A percentile compares a stretch with the other conserved stretches of the same genome.
Conservation (phyloP, 2,329 filamentous ascomycete genomes). For the Aureobasidium namibiae region DNA sequence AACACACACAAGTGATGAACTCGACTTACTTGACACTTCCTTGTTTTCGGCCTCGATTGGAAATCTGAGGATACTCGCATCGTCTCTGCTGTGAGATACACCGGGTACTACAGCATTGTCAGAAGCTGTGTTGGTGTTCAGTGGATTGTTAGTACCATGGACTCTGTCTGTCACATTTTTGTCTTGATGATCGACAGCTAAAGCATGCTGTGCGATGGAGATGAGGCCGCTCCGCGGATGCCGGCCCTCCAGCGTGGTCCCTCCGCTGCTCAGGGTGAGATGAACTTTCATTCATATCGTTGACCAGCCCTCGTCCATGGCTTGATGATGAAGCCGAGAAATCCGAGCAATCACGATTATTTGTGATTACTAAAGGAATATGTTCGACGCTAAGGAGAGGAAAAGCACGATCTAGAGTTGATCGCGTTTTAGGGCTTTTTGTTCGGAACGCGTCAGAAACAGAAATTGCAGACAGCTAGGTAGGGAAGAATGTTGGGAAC, state of each 20-base stretch:
- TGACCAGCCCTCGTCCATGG: neutral
- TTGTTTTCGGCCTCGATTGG: neutral
- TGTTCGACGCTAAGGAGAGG: neutral
- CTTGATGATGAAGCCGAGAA: neutral
- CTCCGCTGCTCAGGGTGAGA: neutral
- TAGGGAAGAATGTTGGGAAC: neutral
- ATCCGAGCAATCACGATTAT: neutral
- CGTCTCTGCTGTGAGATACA: neutral
- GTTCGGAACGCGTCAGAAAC: neutral
- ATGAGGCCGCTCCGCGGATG: neutral
- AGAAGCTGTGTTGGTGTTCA: neutral
- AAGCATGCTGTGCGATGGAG: neutral
- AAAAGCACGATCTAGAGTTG: neutral
- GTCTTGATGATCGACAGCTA: neutral
- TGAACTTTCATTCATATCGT: neutral
- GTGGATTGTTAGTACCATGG: neutral
- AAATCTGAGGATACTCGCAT: neutral
- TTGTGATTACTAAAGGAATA: neutral
- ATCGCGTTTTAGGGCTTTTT: neutral
- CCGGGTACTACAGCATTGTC: neutral
- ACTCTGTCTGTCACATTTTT: neutral
- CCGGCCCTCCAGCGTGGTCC: neutral
- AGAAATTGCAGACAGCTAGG: neutral
- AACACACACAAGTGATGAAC: no score
- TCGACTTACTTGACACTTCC: conserved; percentile 4